Evolutionary conservation across 2,329 filamentous ascomycete genomes (phyloP).

Genomic region (Colletotrichum eremochloae): DNA sequence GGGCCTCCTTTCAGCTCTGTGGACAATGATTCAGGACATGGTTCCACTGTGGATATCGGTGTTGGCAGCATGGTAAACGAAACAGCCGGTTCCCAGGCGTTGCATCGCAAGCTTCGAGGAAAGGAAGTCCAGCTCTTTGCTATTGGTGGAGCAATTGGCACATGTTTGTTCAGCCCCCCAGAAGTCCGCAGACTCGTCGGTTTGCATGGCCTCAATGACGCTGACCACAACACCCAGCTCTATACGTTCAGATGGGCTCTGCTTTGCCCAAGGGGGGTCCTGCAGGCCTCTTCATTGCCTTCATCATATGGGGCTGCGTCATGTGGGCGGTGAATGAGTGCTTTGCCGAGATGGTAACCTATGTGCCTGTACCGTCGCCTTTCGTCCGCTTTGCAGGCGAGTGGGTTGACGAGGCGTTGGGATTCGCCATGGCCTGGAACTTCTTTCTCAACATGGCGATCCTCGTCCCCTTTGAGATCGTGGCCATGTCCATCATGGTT

Average conservation of each 20-base stretch:
- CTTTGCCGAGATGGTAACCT: constrained; percentile 39
- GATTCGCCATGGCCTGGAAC: constrained; percentile 63
- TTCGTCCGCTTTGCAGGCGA: constrained; percentile 64
- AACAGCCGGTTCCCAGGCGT: constrained; percentile 2
- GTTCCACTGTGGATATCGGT: neutral
- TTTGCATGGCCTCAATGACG: neutral
- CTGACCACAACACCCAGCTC: neutral
- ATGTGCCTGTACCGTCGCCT: constrained; percentile 59
- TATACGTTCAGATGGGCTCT: constrained; percentile 16
- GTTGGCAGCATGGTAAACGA: neutral
- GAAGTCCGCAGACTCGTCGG: neutral
- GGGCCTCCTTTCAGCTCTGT: neutral
- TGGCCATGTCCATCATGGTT: constrained; percentile 56
- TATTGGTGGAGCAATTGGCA: constrained; percentile 32
- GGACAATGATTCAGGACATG: neutral
- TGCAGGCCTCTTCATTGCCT: constrained; percentile 26
- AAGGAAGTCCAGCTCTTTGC: constrained; percentile 16
- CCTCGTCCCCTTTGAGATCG: constrained; percentile 65
- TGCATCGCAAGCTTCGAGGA: constrained; percentile 6
- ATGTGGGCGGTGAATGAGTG: constrained; percentile 58
- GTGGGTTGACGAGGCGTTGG: constrained; percentile 64
- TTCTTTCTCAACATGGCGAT: constrained; percentile 65
- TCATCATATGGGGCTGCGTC: constrained; percentile 17
- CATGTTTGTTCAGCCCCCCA: neutral
- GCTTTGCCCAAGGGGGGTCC: constrained; percentile 45